phyloP scores from a whole-genome alignment of 2,329 filamentous ascomycete genomes.

The Penicillium sp. region DNA sequence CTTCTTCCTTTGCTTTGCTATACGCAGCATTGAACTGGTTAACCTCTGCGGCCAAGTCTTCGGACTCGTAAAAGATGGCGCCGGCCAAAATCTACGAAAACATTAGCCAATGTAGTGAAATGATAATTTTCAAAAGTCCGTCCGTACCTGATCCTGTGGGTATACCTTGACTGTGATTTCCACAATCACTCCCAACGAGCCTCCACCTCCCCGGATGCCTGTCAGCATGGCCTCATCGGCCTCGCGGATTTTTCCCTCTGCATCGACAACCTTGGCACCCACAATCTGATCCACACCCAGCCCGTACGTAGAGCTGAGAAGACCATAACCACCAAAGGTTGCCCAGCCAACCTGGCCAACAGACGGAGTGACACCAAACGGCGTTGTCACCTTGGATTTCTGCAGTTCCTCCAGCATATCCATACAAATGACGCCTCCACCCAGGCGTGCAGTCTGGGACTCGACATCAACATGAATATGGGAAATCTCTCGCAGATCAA shows the following conservation, averaged over 20 bases:
- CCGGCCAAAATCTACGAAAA: conserved; percentile 35
- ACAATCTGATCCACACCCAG: conserved; percentile 50
- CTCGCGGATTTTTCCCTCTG: conserved; percentile 44
- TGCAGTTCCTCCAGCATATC: conserved; percentile 37
- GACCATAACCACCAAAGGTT: conserved; percentile 47
- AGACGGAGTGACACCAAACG: conserved; percentile 28
- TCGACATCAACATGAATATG: conserved; percentile 37
- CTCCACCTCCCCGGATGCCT: conserved; percentile 50
- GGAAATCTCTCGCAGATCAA: conserved; percentile 49
- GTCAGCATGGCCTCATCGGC: conserved; percentile 47
- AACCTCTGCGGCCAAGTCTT: conserved; percentile 35
- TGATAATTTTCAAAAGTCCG: background rate
- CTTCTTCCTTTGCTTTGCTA: conserved; percentile 27
- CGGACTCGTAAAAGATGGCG: conserved; percentile 41
- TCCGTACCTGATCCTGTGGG: conserved; percentile 38
- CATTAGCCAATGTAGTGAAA: background rate
- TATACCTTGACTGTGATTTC: conserved; percentile 52
- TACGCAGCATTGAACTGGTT: conserved; percentile 35
- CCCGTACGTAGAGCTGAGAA: conserved; percentile 39
- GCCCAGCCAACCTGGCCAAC: conserved; percentile 50
- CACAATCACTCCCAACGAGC: conserved; percentile 49
- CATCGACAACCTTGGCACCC: conserved; percentile 48
- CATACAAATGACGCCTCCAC: conserved; percentile 45
- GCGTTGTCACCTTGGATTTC: conserved; percentile 39
- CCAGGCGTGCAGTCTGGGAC: conserved; percentile 41